Base-by-base conservation (phyloP, 2,329 filamentous ascomycete species). In the Apiospora marii region DNA sequence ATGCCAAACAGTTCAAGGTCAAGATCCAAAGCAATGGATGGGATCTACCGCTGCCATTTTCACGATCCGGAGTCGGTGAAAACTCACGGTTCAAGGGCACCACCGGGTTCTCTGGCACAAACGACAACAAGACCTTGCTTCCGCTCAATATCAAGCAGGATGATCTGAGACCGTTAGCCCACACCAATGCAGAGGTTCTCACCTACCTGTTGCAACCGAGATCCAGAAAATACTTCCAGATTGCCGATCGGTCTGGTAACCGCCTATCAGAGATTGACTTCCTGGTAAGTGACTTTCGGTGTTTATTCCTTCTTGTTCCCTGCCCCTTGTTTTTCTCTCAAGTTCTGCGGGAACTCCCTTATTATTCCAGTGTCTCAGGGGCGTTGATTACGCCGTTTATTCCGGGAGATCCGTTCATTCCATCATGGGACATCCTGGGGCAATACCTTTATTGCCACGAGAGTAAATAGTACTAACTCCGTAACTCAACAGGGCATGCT, bases 31-130 rank as follows among this genome's bases (percentile, higher is more conserved):
- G 90, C 0, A 92, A 90, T 0, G 91, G 90, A 0, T 94, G 92
- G 91, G 91, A 94, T 75, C 83, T 94, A 1, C 89, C 90, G 0
- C 76, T 90, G 0, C 84, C 84, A 30, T 4, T 30, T 13, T 76
- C 80, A 0, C 72, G 41, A 34, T 68, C 67, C 4, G 67, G 41
- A 1, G 67, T 34, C 5, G 67, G 41, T 2, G 24, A 49, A 4
- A n/a, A 14, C 19, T 34, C 41, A n/a, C 58, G 58, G 10, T 64
- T 64, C 30, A 24, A 48, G n/a, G 37, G 48, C 12, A 75, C 72
- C 37, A 93, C 91, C 0, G 92, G 92, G 0, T 94, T 94, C 77
- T 92, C 89, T 6, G 92, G 92, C 0, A 94, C 92, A 0, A 94
- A 93, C 64, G 92, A 94, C 77, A 90, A 88, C 27, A 84, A 87